Evolutionary conservation across 768 basidiomycete species (phyloP), one percentile per base, ranked within the genome.

Genomic region (Collybia sp.): DNA sequence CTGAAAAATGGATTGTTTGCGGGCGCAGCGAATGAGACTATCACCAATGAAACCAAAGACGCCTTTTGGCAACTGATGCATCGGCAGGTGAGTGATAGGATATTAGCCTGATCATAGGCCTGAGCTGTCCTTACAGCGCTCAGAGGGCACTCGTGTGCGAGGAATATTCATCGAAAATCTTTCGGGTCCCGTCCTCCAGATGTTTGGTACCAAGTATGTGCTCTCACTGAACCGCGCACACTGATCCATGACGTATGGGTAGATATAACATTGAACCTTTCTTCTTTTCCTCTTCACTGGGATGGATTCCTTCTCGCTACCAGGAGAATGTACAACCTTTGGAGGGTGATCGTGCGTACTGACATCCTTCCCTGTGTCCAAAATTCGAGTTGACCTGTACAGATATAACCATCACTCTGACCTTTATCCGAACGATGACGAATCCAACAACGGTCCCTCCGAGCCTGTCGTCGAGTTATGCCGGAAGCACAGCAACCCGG

Each of bases 301-400:
- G 78, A 38, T 78, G 76, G 76, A 82, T 80, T 53, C 81, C 80
- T 10, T 68, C 76, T 12, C 68, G 79, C 46, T 80, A 78, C 52
- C 78, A 77, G 49, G 76, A 79, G 44, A 67, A 67, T 48, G 46
- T 72, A 0, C 31, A 55, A 0, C 56, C 53, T 1, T 50, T 61
- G 1, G 37, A 65, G 41, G 62, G 65, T 15, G 71, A 73, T 45
- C 60, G 78, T 80, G 54, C 40, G 75, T 57, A 1, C 19, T 6
- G 32, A 25, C 25, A 25, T 25, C 25, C 25, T 25, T 8, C 8
- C 25, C 3, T 25, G 25, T 8, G 8, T 25, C 8, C 25, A 25
- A 25, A 25, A 4, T 25, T 4, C 25, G 25, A 25, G 25, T 25
- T 25, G 15, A 8, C n/a, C 32, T n/a, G 31, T 45, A 13, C 30